Evolutionary conservation across 345 rosid genomes (phyloP), one percentile per base, ranked within the genome.

Genomic region (Excoecaria agallocha): DNA sequence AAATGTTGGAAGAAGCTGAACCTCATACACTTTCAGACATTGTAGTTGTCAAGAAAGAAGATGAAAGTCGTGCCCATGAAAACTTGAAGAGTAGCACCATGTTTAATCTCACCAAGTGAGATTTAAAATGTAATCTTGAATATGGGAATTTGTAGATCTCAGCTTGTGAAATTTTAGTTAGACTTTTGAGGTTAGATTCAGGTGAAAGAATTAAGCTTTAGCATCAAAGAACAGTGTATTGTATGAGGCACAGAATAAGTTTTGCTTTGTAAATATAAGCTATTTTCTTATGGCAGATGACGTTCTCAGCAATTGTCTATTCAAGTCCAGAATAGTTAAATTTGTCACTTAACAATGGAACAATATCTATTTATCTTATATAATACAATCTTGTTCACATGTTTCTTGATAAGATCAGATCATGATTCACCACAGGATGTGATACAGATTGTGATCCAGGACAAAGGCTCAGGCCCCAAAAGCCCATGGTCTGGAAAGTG

Each of bases 1-100:
- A 87, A 58, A 91, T 91, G 94, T 82, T 93, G 15, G 93, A 93
- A 82, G 91, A 88, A 49, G 87, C 87, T 59, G 82, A 84, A 66
- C 86, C 88, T 43, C 75, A 81, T 67, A 55, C 64, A 60, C 81
- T 82, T 59, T 69, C 77, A 0, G 62, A 74, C 68, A 66, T 86
- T 50, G 50, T 69, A 35, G 71, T 78, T 1, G 80, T 77, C 19
- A 25, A 72, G 20, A 76, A 69, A 45, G 76, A 19, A 11, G 69
- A 64, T 41, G 71, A 41, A 71, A 74, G 70, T 45, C 55, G 75
- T 51, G 45, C 65, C 16, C 20, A 30, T 35, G 38, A 49, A 68
- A 59, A 45, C 69, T 64, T 39, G 51, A 37, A 59, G 17, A 50
- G 2, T 6, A 55, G 24, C 59, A 55, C 11, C 59, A 55, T 52